Evolutionary conservation across 2,329 filamentous ascomycete species (phyloP).

Genomic region (Diaporthe humulicola): DNA sequence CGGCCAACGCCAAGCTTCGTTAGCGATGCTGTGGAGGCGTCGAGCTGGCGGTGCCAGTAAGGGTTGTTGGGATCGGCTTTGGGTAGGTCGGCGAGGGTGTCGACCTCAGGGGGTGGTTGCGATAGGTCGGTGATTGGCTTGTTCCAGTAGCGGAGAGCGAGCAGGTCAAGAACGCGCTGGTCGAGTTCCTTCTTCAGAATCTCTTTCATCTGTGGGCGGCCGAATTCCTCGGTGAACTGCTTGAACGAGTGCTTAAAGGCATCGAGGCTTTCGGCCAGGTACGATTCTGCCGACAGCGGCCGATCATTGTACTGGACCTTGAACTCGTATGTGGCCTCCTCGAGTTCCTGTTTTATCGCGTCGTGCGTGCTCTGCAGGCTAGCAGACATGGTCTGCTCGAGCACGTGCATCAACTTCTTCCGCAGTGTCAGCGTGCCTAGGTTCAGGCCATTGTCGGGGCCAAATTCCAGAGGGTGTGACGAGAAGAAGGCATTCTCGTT

Average conservation of each 20-base stretch:
- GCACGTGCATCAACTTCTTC: constrained; percentile 96
- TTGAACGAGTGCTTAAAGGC: constrained; percentile 99
- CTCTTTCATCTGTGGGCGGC: constrained; percentile 88
- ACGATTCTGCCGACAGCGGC: constrained; percentile 93
- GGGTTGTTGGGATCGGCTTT: constrained; percentile 87
- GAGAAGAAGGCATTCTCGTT: constrained; percentile 92
- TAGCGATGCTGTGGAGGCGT: constrained; percentile 88
- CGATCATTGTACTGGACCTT: constrained; percentile 99
- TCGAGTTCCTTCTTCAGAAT: constrained; percentile 93
- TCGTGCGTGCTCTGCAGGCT: constrained; percentile 91
- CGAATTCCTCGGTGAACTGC: constrained; percentile 90
- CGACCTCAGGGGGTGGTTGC: constrained; percentile 73
- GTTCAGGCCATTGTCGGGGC: constrained; percentile 76
- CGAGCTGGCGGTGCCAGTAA: constrained; percentile 95
- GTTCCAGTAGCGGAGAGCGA: constrained; percentile 98
- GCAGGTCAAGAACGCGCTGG: constrained; percentile 91
- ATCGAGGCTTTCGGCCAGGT: constrained; percentile 94
- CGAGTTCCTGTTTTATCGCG: constrained; percentile 92
- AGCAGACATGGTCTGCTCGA: constrained; percentile 97
- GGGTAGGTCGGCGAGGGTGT: constrained; percentile 82
- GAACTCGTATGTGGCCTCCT: constrained; percentile 98
- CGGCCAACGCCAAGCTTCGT: constrained; percentile 96
- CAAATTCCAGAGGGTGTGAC: constrained; percentile 84
- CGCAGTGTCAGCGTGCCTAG: constrained; percentile 89
- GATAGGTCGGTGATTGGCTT: constrained; percentile 90